Conservation (phyloP, 2,329 filamentous ascomycete species). For the Volutella citrinella region DNA sequence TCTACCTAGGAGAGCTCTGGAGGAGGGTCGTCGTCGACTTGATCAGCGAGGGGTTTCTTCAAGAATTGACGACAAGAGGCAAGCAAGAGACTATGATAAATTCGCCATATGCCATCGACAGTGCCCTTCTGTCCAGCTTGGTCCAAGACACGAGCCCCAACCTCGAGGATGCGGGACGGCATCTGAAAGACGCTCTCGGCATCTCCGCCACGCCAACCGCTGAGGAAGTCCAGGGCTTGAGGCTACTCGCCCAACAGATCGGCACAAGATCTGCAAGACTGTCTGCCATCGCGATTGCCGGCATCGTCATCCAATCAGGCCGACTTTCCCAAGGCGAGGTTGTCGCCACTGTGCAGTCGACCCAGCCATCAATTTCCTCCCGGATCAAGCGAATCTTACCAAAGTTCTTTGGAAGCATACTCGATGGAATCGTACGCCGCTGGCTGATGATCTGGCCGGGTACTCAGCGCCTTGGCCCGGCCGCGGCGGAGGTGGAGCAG, state of each 20-base stretch:
- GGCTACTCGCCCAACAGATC: constrained; percentile 76
- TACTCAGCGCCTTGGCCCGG: too few relatives aligned
- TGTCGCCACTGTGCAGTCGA: too few relatives aligned
- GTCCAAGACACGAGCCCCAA: constrained; percentile 75
- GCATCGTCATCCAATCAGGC: constrained; percentile 79
- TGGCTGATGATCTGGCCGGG: too few relatives aligned
- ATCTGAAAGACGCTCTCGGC: constrained; percentile 72
- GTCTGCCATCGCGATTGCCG: constrained; percentile 82
- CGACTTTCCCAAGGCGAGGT: too few relatives aligned
- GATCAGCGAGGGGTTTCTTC: constrained; percentile 72
- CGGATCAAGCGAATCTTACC: too few relatives aligned
- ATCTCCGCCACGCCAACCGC: constrained; percentile 73
- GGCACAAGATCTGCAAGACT: constrained; percentile 85
- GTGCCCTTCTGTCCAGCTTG: constrained; percentile 81
- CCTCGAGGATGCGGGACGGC: constrained; percentile 70
- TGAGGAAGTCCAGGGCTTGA: constrained; percentile 86
- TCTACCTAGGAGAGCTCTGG: constrained; percentile 95
- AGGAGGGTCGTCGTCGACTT: constrained; percentile 73
- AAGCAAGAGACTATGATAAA: constrained; percentile 64
- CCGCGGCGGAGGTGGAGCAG: too few relatives aligned
- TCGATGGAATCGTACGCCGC: too few relatives aligned
- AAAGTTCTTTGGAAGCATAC: too few relatives aligned
- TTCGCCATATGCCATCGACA: constrained; percentile 86
- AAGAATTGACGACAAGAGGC: constrained; percentile 73
- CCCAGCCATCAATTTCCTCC: too few relatives aligned